These are phyloP conservation scores for Monilinia polystroma DNA, from an alignment of 2,329 filamentous ascomycete species.

Conservation along the genomic window DNA sequence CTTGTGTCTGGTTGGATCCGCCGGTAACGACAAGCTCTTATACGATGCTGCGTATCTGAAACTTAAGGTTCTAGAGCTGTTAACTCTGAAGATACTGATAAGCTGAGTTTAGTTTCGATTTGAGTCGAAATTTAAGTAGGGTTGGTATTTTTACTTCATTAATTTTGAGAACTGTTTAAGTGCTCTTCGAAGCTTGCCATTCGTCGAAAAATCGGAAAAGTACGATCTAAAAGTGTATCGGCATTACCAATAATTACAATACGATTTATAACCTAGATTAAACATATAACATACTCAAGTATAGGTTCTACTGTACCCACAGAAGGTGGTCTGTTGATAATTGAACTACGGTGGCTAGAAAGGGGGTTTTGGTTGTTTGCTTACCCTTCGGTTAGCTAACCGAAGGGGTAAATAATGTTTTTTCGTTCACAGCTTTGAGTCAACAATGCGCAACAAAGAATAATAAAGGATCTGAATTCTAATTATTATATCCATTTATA, in stretches of 20 bases:
- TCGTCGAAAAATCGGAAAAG: not conserved
- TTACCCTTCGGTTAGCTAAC: conserved; percentile 2
- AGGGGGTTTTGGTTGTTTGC: not conserved
- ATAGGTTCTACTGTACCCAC: too few relatives aligned
- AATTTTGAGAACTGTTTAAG: not conserved
- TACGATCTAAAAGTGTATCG: not conserved
- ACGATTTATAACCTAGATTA: fast-evolving
- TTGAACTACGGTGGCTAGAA: not conserved
- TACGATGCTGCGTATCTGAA: not conserved
- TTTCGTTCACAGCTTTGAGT: not conserved
- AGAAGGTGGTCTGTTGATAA: not conserved
- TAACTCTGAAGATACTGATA: not conserved
- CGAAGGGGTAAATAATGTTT: conserved; percentile 11
- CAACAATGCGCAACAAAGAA: not conserved
- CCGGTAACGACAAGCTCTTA: not conserved
- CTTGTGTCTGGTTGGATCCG: not conserved
- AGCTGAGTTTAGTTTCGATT: too few relatives aligned
- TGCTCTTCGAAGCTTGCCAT: not conserved
- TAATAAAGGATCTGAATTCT: not conserved
- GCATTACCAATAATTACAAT: not conserved
- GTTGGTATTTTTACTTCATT: not conserved
- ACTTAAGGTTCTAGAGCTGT: not conserved
- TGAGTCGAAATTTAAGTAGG: too few relatives aligned
- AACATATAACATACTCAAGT: not conserved
- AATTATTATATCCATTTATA: not conserved